Conservation (phyloP, 2,329 filamentous ascomycete species). For the Exophiala dermatitidis region DNA sequence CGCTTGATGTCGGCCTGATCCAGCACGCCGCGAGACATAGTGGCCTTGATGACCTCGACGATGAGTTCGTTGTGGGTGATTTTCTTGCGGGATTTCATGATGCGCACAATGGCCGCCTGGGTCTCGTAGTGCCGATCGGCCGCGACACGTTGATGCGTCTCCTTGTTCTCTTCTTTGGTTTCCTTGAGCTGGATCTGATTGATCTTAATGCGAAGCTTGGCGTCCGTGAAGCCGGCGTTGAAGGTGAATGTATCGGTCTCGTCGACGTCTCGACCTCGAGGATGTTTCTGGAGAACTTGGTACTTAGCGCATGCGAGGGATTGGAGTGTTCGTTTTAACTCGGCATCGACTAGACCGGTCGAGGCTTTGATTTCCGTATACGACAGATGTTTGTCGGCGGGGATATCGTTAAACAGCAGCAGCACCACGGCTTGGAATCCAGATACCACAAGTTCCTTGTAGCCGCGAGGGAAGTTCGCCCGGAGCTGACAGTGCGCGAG, state of each 20-base stretch:
- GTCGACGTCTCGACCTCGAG: slow-evolving; percentile 73
- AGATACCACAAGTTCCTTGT: slow-evolving; percentile 83
- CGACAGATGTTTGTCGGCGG: slow-evolving; percentile 55
- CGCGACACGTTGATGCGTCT: slow-evolving; percentile 81
- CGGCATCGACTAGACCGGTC: slow-evolving; percentile 66
- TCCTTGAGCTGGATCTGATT: slow-evolving; percentile 98
- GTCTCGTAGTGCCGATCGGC: slow-evolving; percentile 92
- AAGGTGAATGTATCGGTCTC: slow-evolving; percentile 75
- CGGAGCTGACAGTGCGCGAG: slow-evolving; percentile 85
- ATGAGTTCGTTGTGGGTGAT: slow-evolving; percentile 84
- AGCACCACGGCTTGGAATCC: slow-evolving; percentile 89
- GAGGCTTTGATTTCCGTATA: slow-evolving; percentile 69
- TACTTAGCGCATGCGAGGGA: slow-evolving; percentile 88
- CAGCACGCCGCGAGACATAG: slow-evolving; percentile 75
- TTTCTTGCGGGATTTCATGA: slow-evolving; percentile 89
- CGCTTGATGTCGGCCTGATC: slow-evolving; percentile 86
- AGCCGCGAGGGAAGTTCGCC: slow-evolving; percentile 68
- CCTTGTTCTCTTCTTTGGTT: slow-evolving; percentile 89
- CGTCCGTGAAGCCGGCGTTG: slow-evolving; percentile 68
- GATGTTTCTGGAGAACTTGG: slow-evolving; percentile 75
- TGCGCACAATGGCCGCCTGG: slow-evolving; percentile 90
- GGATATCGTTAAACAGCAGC: slow-evolving; percentile 74
- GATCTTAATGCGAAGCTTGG: slow-evolving; percentile 90
- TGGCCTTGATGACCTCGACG: slow-evolving; percentile 85
- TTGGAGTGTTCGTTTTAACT: slow-evolving; percentile 85